Base-by-base conservation (phyloP, 164 flowering plant genomes). In the Stephania japonica region DNA sequence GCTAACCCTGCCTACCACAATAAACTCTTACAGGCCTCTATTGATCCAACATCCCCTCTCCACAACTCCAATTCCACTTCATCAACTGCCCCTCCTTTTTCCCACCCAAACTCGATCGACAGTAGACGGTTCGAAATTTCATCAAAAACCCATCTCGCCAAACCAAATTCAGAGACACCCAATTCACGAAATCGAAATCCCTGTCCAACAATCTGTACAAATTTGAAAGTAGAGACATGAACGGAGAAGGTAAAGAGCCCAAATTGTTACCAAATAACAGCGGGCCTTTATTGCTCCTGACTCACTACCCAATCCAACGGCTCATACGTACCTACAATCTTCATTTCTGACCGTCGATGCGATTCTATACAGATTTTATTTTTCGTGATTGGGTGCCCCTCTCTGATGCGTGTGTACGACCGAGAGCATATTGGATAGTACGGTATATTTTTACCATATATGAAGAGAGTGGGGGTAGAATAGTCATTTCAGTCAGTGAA, bases 1-100 rank as follows among this genome's bases (percentile, higher is more conserved):
- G 64, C 42, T 38, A 71, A 78, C 73, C 78, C 76, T 42, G 41
- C 70, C 42, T n/a, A 71, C 14, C 18, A 12, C 62, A 14, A 16
- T 1, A 32, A 69, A 75, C 41, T 9, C n/a, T 2, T 3, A 32
- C 3, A 32, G 4, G 4, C 38, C 38, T 32, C 38, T 32, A 32
- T 32, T 32, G 38, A 32, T 32, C 38, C 38, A 32, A 2, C 38
- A 32, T 32, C 38, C 38, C 38, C 38, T 32, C n/a, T 56, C 62
- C 18, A 56, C 62, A 56, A 13, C 62, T 18, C 1, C 62, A 3
- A 19, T 16, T 19, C 62, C 19, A 4, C 62, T 16, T 56, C 62
- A 56, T 56, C 62, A 16, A 16, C 62, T 19, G 19, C 62, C 62
- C 4, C 18, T 56, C 62, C 62, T 10, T 56, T 4, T 56, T 47